phyloP scores from a whole-genome alignment of 2,329 filamentous ascomycete genomes.

The Clathrospora elynae region DNA sequence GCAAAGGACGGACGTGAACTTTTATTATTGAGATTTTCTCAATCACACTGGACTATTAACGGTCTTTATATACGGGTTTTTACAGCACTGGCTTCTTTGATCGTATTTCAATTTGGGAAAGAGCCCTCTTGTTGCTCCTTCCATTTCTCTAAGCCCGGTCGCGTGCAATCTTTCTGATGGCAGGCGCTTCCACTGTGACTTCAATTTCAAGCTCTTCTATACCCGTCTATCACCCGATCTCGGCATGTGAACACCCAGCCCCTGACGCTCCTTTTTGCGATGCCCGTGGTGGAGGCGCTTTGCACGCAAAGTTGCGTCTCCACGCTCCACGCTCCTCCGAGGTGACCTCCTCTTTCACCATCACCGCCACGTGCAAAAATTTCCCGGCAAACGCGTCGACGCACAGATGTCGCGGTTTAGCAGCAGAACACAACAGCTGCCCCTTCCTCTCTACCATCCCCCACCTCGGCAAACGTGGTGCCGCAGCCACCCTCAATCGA shows the following conservation, averaged over 20 bases:
- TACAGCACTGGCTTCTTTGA: too few relatives aligned
- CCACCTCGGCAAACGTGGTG: background rate
- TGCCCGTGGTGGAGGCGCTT: background rate
- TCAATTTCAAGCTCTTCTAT: constrained; percentile 12
- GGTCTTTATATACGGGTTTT: too few relatives aligned
- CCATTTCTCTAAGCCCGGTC: background rate
- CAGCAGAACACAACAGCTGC: constrained; percentile 3
- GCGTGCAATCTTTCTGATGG: too few relatives aligned
- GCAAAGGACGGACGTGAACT: too few relatives aligned
- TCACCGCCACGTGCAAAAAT: constrained; percentile 5
- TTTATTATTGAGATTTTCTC: too few relatives aligned
- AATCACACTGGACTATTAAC: too few relatives aligned
- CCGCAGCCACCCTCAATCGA: background rate
- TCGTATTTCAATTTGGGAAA: too few relatives aligned
- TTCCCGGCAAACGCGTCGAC: background rate
- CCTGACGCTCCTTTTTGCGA: constrained; percentile 1
- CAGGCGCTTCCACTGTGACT: too few relatives aligned
- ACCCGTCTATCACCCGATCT: constrained; percentile 7
- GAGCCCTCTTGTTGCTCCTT: background rate
- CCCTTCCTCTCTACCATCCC: background rate
- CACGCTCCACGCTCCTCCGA: too few relatives aligned
- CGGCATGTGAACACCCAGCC: too few relatives aligned
- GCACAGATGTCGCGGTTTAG: constrained; percentile 2
- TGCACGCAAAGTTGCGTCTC: too few relatives aligned
- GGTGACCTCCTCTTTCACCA: constrained; percentile 17